A percentile compares a stretch with the other conserved stretches of the same genome.
These are phyloP conservation scores for Lyophyllum shimeji DNA, from an alignment of 768 basidiomycete genomes.

Conservation along the genomic window DNA sequence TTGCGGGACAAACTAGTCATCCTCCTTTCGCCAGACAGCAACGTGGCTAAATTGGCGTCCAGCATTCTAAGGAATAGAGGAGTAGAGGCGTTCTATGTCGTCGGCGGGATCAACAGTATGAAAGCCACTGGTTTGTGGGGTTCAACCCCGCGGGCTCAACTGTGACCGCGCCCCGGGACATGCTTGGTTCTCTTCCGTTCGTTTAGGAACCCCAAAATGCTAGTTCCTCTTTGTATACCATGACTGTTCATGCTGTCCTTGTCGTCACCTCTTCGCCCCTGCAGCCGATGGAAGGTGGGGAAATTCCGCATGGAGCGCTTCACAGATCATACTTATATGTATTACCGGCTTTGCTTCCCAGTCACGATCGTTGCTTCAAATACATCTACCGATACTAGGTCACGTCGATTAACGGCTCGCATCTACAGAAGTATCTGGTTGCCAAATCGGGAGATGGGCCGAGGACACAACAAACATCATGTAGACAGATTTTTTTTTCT, in stretches of 20 bases:
- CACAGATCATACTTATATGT: background rate
- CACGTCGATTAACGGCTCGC: background rate
- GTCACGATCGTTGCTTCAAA: no score
- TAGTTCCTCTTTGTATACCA: no score
- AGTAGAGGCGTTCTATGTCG: conserved; percentile 4
- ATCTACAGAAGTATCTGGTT: background rate
- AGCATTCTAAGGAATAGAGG: conserved; percentile 17
- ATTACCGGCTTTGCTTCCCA: background rate
- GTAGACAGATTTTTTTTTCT: conserved; percentile 10
- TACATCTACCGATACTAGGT: no score
- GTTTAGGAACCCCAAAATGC: no score
- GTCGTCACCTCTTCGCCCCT: no score
- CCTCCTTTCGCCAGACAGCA: conserved; percentile 20
- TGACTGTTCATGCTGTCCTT: no score
- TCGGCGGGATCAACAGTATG: background rate
- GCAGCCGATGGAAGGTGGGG: no score
- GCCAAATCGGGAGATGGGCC: background rate
- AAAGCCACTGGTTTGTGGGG: conserved; percentile 5
- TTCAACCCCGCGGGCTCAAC: background rate
- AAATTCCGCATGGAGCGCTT: no score
- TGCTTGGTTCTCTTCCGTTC: no score
- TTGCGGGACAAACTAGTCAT: conserved; percentile 14
- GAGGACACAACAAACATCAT: background rate
- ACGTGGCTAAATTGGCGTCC: conserved; percentile 20
- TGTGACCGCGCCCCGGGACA: background rate